Evolutionary conservation across 1,139 yeast species (phyloP), one percentile per base, ranked within the genome.

Genomic region (Kazachstania sp.): DNA sequence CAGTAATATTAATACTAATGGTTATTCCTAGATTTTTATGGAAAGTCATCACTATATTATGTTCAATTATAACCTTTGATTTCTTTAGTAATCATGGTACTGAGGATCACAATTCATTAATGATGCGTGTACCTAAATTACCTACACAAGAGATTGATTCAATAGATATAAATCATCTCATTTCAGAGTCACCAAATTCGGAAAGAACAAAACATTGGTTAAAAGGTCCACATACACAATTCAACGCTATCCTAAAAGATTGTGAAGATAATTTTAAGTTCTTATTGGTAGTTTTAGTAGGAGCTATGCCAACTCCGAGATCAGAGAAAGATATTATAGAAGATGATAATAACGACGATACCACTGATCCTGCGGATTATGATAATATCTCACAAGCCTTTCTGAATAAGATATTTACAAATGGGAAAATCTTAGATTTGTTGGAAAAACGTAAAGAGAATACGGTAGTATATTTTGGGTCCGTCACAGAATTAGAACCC

Each of bases 401-500:
- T 35, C 16, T 66, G 12, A 60, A 59, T 18, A 58, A 54, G 26
- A 54, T 67, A 6, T 43, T 69, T 16, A 52, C 58, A 15, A 63
- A 64, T 47, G 52, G 52, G 3, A 43, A 55, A 3, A 61, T 65
- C 1, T 41, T 61, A 2, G 50, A 57, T 2, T 38, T 53, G 3
- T 41, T 66, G 20, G 54, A 55, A 7, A 54, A 56, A 4, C 51
- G 57, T 47, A 51, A 54, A 7, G 64, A 66, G 16, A 58, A 66
- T 4, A 28, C 65, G 26, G 35, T 56, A 7, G 54, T 65, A 1
- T 69, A 62, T 48, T 48, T 63, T 43, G 63, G 66, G 0, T 56
- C 63, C 15, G 68, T 60, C 1, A 47, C 53, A 12, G 70, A 67
- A 37, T 46, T 61, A 11, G 72, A 69, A 50, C 59, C 67, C 5